A percentile compares a stretch with the other conserved stretches of the same genome.
phyloP scores from a whole-genome alignment of 805 yeast species.

The Naumovozyma dairenensis region DNA sequence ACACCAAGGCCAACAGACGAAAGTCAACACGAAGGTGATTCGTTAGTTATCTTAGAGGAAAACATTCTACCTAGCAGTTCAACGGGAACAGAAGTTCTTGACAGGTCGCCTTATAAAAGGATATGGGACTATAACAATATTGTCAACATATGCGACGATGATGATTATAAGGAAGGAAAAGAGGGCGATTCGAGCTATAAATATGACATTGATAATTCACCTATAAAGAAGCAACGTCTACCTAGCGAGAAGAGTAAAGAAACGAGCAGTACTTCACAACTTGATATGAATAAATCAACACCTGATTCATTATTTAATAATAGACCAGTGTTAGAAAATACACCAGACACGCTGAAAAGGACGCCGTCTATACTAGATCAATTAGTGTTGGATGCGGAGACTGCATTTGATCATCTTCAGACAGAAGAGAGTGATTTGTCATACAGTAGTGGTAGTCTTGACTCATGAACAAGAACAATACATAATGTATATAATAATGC shows the following conservation, averaged over 20 bases:
- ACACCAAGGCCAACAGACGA: conserved; percentile 1
- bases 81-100: no score
- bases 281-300: no score
- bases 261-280: not conserved
- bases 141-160: no score
- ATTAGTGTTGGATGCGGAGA: conserved; percentile 1
- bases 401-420: no score
- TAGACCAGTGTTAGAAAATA: not conserved
- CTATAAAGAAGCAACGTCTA: conserved; percentile 8
- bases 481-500: no score
- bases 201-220: conserved; percentile 7
- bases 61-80: no score
- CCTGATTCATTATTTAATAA: no score
- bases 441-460: not conserved
- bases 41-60: conserved; percentile 16
- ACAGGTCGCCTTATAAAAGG: no score
- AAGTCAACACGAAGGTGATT: conserved; percentile 9
- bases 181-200: no score
- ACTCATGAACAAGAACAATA: no score
- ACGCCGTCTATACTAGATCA: conserved; percentile 1
- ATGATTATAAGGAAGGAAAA: not conserved
- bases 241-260: not conserved
- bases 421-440: not conserved
- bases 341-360: not conserved
- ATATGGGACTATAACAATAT: no score